phyloP scores from a whole-genome alignment of 2,329 filamentous ascomycete species.

The Mollisia scopiformis region DNA sequence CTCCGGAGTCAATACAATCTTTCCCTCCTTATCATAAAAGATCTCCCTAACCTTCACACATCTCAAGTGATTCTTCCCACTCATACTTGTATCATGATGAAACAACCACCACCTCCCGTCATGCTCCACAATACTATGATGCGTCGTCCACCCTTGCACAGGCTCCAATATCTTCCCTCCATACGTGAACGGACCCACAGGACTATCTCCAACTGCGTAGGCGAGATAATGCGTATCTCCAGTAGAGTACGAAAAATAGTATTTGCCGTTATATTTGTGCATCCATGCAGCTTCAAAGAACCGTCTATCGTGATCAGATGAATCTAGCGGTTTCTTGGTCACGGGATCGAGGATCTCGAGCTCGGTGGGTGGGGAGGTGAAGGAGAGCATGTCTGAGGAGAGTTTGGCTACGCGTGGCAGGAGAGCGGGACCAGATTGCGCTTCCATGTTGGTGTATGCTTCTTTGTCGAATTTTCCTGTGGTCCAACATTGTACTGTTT shows the following conservation, averaged over 20 bases:
- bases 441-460: constrained; percentile 61
- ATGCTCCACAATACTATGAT: constrained; percentile 79
- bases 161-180: constrained; percentile 73
- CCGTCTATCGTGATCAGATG: constrained; percentile 71
- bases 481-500: constrained; percentile 69
- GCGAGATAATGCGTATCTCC: constrained; percentile 77
- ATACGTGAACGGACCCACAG: constrained; percentile 74
- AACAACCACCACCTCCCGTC: constrained; percentile 74
- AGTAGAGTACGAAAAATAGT: constrained; percentile 80
- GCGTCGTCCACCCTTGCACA: constrained; percentile 80
- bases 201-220: constrained; percentile 67
- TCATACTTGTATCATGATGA: constrained; percentile 71
- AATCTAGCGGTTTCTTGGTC: constrained; percentile 60
- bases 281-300: constrained; percentile 85
- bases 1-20: constrained; percentile 46
- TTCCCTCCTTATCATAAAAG: constrained; percentile 68
- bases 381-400: constrained; percentile 65
- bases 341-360: constrained; percentile 66
- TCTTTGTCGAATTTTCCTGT: constrained; percentile 56
- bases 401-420: constrained; percentile 69
- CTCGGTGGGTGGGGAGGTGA: constrained; percentile 58
- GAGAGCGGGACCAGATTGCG: constrained; percentile 61
- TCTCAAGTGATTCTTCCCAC: constrained; percentile 71
- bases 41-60: constrained; percentile 78
- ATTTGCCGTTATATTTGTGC: constrained; percentile 70